phyloP scores from a whole-genome alignment of 2,329 filamentous ascomycete species.

The Alternaria sp. region DNA sequence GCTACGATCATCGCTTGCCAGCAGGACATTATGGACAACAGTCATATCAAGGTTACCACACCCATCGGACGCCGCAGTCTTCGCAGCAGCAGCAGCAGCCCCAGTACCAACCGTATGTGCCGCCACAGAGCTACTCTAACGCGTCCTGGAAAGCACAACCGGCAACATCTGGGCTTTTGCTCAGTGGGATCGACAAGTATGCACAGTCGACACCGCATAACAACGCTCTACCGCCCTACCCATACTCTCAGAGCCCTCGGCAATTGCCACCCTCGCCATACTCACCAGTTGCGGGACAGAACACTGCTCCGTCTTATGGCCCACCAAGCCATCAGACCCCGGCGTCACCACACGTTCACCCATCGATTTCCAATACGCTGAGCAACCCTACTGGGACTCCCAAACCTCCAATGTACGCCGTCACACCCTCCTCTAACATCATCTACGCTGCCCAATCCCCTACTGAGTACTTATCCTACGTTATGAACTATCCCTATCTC shows the following conservation, averaged over 20 bases:
- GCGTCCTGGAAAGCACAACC: conserved; percentile 38
- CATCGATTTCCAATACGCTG: conserved; percentile 45
- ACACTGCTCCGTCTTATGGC: conserved; percentile 23
- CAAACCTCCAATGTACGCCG: conserved; percentile 52
- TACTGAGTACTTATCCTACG: conserved; percentile 54
- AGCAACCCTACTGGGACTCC: conserved; percentile 43
- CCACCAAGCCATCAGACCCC: conserved; percentile 28
- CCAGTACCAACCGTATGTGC: conserved; percentile 41
- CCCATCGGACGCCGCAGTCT: conserved; percentile 30
- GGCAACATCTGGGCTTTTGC: conserved; percentile 31
- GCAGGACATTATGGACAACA: conserved; percentile 37
- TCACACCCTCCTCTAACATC: conserved; percentile 48
- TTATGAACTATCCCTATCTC: conserved; percentile 58
- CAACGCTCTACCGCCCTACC: conserved; percentile 37
- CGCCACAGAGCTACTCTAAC: conserved; percentile 37
- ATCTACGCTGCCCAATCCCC: conserved; percentile 48
- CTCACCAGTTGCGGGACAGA: conserved; percentile 28
- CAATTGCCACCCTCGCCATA: conserved; percentile 36
- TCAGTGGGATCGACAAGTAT: conserved; percentile 40
- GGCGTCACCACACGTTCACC: conserved; percentile 44
- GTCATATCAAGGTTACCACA: conserved; percentile 30
- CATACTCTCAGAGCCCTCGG: conserved; percentile 33
- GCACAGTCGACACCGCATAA: conserved; percentile 34
- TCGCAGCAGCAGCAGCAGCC: conserved; percentile 25
- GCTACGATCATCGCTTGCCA: conserved; percentile 44